Evolutionary conservation across 169 alveolate species (phyloP).

Genomic region (Plasmodium vivax): DNA sequence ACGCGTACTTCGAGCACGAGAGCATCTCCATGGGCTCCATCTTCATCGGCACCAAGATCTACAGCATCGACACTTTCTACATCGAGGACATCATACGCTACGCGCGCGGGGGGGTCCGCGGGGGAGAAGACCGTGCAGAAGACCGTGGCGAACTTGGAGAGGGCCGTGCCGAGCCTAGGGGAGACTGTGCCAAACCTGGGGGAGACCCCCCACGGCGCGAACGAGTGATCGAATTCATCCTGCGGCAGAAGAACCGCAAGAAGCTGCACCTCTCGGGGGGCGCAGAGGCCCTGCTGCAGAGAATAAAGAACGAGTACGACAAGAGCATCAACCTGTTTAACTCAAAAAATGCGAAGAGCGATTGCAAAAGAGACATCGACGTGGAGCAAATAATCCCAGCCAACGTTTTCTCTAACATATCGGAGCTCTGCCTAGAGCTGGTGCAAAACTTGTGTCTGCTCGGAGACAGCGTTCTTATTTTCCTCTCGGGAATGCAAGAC

Average conservation of each 20-base stretch:
- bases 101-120: background rate
- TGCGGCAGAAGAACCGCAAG: constrained; percentile 12
- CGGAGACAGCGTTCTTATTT: constrained; percentile 58
- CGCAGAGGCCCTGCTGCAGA: constrained; percentile 9
- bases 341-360: background rate
- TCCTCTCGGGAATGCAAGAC: constrained; percentile 51
- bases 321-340: constrained; percentile 13
- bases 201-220: background rate
- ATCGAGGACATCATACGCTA: constrained; percentile 30
- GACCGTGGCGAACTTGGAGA: no score
- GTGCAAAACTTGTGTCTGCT: constrained; percentile 25
- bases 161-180: no score
- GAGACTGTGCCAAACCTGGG: background rate
- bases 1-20: constrained; percentile 80
- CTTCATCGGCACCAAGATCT: constrained; percentile 38
- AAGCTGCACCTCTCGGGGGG: constrained; percentile 1
- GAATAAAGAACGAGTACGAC: constrained; percentile 39
- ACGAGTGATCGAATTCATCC: constrained; percentile 33
- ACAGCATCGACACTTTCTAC: constrained; percentile 22
- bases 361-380: background rate
- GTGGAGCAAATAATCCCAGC: constrained; percentile 52
- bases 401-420: constrained; percentile 28
- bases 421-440: constrained; percentile 24
- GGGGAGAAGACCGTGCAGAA: background rate
- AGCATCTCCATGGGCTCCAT: constrained; percentile 12